Evolutionary conservation across 306 rosid species (phyloP).

Genomic region (Vigna reflexopilosa): DNA sequence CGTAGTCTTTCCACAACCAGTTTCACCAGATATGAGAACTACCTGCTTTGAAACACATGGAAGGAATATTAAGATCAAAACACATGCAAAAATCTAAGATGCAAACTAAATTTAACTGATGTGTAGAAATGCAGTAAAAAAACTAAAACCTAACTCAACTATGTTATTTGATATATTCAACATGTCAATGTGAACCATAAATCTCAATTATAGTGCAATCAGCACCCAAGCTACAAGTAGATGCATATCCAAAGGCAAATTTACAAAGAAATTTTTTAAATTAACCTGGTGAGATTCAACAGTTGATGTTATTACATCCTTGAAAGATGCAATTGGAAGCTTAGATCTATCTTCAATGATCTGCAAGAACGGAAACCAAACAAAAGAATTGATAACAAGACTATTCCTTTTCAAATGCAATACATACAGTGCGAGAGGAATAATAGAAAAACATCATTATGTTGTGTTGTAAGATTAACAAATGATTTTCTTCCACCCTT

Average conservation of each 20-base stretch:
- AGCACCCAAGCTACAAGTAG: slow-evolving; percentile 24
- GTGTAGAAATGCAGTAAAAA: slow-evolving; percentile 29
- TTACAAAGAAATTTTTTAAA: slow-evolving; percentile 28
- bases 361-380: slow-evolving; percentile 56
- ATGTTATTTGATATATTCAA: slow-evolving; percentile 28
- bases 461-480: neutral
- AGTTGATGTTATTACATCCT: slow-evolving; percentile 73
- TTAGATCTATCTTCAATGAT: slow-evolving; percentile 58
- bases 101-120: slow-evolving; percentile 16
- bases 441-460: slow-evolving; percentile 31
- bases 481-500: neutral
- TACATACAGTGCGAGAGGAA: slow-evolving; percentile 35
- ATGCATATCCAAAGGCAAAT: slow-evolving; percentile 26
- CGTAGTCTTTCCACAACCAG: slow-evolving; percentile 99
- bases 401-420: slow-evolving; percentile 17
- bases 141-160: slow-evolving; percentile 28
- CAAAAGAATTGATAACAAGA: slow-evolving; percentile 40
- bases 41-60: slow-evolving; percentile 67
- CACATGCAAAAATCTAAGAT: slow-evolving; percentile 41
- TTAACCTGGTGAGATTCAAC: slow-evolving; percentile 89
- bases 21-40: slow-evolving; percentile 88
- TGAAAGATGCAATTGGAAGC: slow-evolving; percentile 88
- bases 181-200: slow-evolving; percentile 34
- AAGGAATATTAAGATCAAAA: slow-evolving; percentile 44
- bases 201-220: slow-evolving; percentile 41